These are phyloP conservation scores for Calonectria fujianensis DNA, from an alignment of 2,329 filamentous ascomycete species.

Conservation along the genomic window DNA sequence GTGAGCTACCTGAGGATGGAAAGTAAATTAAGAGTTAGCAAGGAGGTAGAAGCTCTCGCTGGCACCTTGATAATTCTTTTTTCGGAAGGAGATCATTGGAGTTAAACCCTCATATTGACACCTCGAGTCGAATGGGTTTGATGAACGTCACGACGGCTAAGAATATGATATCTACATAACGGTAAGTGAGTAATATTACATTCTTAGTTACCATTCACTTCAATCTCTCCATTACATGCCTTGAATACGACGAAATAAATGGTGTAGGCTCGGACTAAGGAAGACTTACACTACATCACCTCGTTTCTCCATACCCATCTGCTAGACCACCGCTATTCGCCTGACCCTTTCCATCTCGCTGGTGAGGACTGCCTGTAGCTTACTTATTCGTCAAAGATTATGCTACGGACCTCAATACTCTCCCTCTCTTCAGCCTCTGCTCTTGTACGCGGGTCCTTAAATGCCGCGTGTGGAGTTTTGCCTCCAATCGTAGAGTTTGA, in stretches of 20 bases:
- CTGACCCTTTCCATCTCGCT: neutral
- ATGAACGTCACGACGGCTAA: too few relatives aligned
- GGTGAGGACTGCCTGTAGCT: neutral
- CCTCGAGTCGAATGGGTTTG: too few relatives aligned
- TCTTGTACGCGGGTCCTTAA: neutral
- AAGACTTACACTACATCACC: too few relatives aligned
- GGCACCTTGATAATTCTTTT: neutral
- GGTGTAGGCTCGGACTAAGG: too few relatives aligned
- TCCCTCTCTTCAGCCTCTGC: neutral
- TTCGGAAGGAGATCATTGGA: neutral
- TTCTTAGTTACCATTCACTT: too few relatives aligned
- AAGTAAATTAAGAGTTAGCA: neutral
- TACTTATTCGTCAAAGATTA: neutral
- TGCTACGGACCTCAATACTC: constrained; percentile 8
- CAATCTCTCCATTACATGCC: too few relatives aligned
- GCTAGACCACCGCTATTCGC: too few relatives aligned
- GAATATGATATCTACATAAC: too few relatives aligned
- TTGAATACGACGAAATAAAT: too few relatives aligned
- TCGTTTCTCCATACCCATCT: too few relatives aligned
- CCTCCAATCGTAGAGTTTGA: neutral
- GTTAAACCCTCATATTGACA: neutral
- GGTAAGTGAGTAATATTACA: too few relatives aligned
- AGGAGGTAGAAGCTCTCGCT: neutral
- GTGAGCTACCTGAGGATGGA: constrained; percentile 36
- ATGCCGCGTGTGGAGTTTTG: neutral